A percentile compares a stretch with the other conserved stretches of the same genome.
Conservation (phyloP, 208 protist species). For the Trypanosoma theileri region DNA sequence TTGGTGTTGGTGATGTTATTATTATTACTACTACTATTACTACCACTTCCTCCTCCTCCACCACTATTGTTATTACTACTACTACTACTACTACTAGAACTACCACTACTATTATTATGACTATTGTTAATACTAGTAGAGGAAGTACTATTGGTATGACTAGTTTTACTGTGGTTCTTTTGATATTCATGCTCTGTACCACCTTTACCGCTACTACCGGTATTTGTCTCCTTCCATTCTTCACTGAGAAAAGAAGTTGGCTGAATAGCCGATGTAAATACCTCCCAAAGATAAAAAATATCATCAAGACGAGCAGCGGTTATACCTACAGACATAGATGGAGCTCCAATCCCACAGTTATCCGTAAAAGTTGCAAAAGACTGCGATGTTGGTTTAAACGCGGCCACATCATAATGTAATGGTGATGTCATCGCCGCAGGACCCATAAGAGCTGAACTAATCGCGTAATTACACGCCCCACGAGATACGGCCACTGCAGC, state of each 20-base stretch:
- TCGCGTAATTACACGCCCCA: conserved; percentile 75
- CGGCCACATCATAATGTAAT: conserved; percentile 65
- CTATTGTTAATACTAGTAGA: neutral
- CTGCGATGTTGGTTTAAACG: conserved; percentile 88
- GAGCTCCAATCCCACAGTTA: conserved; percentile 53
- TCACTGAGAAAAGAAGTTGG: conserved; percentile 44
- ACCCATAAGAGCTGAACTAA: conserved; percentile 70
- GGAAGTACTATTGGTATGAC: neutral
- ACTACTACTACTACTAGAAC: neutral
- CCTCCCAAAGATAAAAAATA: conserved; percentile 83
- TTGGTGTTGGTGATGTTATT: neutral
- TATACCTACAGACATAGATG: conserved; percentile 80
- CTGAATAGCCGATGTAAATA: conserved; percentile 79
- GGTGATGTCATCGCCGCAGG: conserved; percentile 63
- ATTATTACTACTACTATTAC: conserved; percentile 1
- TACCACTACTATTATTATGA: neutral
- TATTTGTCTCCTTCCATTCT: neutral
- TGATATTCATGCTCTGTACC: neutral
- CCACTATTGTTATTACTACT: neutral
- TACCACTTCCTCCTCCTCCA: neutral
- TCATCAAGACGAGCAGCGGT: conserved; percentile 75
- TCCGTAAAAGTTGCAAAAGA: conserved; percentile 85
- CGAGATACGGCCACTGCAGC: conserved; percentile 46
- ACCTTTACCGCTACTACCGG: neutral
- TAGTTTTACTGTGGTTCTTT: neutral